Conservation (phyloP, 2,329 filamentous ascomycete species). For the Metarhizium anisopliae region DNA sequence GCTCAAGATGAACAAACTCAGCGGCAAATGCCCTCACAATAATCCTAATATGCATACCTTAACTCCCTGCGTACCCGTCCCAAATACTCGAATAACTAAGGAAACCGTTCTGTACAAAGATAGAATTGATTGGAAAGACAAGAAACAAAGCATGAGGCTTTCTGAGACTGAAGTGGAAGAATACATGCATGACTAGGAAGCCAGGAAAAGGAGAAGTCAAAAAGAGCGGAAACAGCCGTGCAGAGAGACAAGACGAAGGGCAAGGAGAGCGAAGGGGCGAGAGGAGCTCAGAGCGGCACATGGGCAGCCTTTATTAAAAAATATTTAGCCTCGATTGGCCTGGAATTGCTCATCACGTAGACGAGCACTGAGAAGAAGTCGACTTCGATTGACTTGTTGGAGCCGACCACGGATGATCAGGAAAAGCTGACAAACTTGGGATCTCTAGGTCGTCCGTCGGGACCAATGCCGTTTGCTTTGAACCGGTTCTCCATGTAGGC, state of each 20-base stretch:
- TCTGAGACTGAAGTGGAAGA: not conserved
- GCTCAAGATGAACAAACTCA: constrained; percentile 2
- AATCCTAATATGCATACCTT: constrained; percentile 12
- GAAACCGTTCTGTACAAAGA: not conserved
- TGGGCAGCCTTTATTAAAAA: not conserved
- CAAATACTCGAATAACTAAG: not conserved
- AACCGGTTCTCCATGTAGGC: constrained; percentile 82
- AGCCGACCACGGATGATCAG: constrained; percentile 12
- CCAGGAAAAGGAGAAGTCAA: no score
- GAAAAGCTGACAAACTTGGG: constrained; percentile 91
- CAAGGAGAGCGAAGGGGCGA: no score
- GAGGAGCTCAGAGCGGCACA: no score
- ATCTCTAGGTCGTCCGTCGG: constrained; percentile 80
- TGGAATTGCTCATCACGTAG: no score
- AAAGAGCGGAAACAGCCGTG: no score
- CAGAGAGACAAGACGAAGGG: no score
- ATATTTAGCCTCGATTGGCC: not conserved
- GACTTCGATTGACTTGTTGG: not conserved
- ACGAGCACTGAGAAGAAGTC: not conserved
- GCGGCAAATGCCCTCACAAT: constrained; percentile 5
- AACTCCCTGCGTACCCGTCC: constrained; percentile 11
- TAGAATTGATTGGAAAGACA: not conserved
- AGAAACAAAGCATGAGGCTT: not conserved
- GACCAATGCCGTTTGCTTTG: constrained; percentile 76
- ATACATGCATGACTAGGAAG: no score